Evolutionary conservation across 306 rosid genomes (phyloP).

Genomic region (Acacia melanoxylon): DNA sequence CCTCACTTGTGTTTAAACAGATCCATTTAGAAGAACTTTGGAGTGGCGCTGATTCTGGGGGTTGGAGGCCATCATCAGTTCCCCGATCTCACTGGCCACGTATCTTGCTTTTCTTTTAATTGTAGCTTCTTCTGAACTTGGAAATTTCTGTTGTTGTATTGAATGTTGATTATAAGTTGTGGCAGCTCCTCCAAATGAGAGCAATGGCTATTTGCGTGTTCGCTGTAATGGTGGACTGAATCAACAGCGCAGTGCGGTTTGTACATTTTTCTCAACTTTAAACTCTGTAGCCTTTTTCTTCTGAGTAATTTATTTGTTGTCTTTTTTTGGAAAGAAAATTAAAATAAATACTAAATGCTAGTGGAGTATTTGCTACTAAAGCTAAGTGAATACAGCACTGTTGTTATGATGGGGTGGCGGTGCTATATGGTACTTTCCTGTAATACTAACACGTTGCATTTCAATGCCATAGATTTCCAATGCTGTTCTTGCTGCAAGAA

Average conservation of each 20-base stretch:
- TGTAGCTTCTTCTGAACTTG: not conserved
- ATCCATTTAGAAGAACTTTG: not conserved
- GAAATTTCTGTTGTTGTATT: not conserved
- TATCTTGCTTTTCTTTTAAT: not conserved
- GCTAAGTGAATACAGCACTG: not conserved
- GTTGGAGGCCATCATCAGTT: not conserved
- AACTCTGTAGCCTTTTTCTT: not conserved
- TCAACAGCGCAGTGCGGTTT: conserved; percentile 8
- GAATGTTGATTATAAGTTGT: not conserved
- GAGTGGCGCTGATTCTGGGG: not conserved
- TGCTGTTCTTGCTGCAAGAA: conserved; percentile 4
- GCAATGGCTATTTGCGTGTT: not conserved
- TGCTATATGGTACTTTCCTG: not conserved
- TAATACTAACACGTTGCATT: not conserved
- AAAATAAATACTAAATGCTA: not conserved
- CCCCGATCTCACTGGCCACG: not conserved
- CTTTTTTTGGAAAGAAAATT: not conserved
- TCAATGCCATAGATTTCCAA: not conserved
- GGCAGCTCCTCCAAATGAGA: conserved; percentile 12
- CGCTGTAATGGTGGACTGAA: conserved; percentile 6
- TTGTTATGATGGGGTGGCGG: not conserved
- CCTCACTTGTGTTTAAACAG: not conserved
- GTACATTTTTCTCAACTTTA: not conserved
- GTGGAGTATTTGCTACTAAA: not conserved
- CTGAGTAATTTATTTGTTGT: not conserved